Base-by-base conservation (phyloP, 106 monocot genomes). In the Dactylorhiza incarnata region DNA sequence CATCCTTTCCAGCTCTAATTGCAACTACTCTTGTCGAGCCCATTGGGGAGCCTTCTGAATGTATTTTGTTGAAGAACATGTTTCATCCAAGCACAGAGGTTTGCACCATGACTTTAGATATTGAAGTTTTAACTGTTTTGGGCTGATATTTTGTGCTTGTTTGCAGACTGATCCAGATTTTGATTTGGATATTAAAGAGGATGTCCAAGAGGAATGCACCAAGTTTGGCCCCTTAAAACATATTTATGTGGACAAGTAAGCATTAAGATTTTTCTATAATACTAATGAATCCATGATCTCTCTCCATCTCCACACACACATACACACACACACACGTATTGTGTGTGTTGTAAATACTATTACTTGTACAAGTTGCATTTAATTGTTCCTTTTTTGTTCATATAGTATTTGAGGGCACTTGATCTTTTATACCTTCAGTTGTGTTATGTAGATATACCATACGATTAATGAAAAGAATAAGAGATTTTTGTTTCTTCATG, bases 221-320 rank as follows among this genome's bases (percentile, higher is more conserved):
- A 80, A 75, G 46, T 80, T 80, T 23, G 80, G 80, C 75, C 80
- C 74, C 52, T 52, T 80, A 45, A 80, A 80, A 14, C 80, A 80
- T 80, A 80, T 80, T 14, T 69, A 80, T 74, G 80, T 80, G 46
- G 80, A 80, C 80, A 80, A 80, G 80, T 80, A 54, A 75, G 80
- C 58, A 15, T 14, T 74, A 73, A 3, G 4, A 25, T 65, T 45
- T 37, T 70, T 17, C 55, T 76, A 15, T 26, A 65, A 26, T 29
- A 19, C 6, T 17, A 46, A 1, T 65, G 29, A 65, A 29, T 65
- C 29, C 19, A 65, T 65, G 26, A 65, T 26, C 5, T 59, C 37
- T 37, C 37, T 37, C n/a, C n/a, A 37, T 37, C 37, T 37, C 37
- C 1, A 37, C 37, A 37, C 37, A 37, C 2, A 2, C 37, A 37